These are phyloP conservation scores for Acrocalymma vagum DNA, from an alignment of 2,329 filamentous ascomycete species.

Conservation along the genomic window DNA sequence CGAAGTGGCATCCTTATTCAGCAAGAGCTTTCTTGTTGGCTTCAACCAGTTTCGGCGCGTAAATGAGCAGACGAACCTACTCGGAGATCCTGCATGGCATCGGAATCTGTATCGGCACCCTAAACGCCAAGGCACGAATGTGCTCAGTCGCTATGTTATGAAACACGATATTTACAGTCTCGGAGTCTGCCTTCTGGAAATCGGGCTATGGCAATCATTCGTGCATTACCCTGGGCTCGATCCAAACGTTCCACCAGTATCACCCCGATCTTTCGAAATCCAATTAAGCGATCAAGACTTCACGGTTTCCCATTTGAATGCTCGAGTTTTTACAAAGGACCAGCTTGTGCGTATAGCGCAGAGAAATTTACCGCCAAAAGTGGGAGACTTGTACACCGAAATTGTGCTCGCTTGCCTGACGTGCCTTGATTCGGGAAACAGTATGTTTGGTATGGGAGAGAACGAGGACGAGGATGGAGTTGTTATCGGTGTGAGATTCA, in stretches of 20 bases:
- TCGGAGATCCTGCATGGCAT: conserved; percentile 51
- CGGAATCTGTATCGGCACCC: conserved; percentile 63
- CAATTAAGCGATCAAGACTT: background rate
- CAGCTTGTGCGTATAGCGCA: conserved; percentile 25
- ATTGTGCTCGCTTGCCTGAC: conserved; percentile 28
- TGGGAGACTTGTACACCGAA: conserved; percentile 45
- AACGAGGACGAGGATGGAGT: no score
- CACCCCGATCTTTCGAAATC: background rate
- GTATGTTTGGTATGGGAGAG: no score
- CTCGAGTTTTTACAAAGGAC: conserved; percentile 13
- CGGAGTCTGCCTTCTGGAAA: conserved; percentile 62
- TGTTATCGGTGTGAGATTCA: no score
- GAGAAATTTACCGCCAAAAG: conserved; percentile 22
- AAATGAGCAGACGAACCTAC: conserved; percentile 40
- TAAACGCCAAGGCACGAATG: conserved; percentile 52
- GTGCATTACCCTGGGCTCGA: conserved; percentile 25
- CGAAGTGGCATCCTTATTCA: no score
- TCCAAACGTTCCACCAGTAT: conserved; percentile 6
- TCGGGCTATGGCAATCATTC: conserved; percentile 58
- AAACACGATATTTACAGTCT: conserved; percentile 67
- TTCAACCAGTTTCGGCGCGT: conserved; percentile 54
- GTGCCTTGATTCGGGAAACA: conserved; percentile 19
- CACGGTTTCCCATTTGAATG: no score
- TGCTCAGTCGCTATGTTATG: conserved; percentile 56
- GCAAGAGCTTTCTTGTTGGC: conserved; percentile 52